These are phyloP conservation scores for Hagleromyces aurorensis DNA, from an alignment of 805 yeast genomes.

Conservation along the genomic window DNA sequence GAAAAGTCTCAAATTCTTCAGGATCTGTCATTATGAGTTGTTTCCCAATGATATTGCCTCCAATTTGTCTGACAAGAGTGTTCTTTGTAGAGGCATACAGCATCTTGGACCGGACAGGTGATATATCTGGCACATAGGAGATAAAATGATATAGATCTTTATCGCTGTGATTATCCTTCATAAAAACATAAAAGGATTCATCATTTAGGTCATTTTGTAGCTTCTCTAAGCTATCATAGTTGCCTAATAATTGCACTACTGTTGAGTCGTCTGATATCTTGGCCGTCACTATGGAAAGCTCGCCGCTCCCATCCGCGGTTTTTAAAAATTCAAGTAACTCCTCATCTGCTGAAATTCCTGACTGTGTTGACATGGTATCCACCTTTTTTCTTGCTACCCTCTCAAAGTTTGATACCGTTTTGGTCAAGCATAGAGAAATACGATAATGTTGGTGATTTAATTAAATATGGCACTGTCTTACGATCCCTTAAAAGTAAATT, in stretches of 20 bases:
- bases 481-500: too few relatives aligned
- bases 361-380: conserved; percentile 65
- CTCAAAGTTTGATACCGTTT: too few relatives aligned
- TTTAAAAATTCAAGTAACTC: conserved; percentile 16
- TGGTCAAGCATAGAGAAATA: too few relatives aligned
- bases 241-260: conserved; percentile 13
- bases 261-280: conserved; percentile 20
- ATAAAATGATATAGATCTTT: conserved; percentile 44
- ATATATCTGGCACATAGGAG: conserved; percentile 79
- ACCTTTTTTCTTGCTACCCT: too few relatives aligned
- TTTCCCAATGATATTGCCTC: conserved; percentile 38
- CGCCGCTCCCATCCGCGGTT: conserved; percentile 4
- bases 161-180: conserved; percentile 29
- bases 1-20: conserved; percentile 24
- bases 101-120: conserved; percentile 82
- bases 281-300: conserved; percentile 15
- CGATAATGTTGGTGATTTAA: too few relatives aligned
- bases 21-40: conserved; percentile 30
- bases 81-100: conserved; percentile 86
- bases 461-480: too few relatives aligned
- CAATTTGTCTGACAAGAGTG: conserved; percentile 66
- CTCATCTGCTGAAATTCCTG: conserved; percentile 43
- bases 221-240: conserved; percentile 31
- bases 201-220: conserved; percentile 33
- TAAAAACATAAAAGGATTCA: conserved; percentile 45